Conservation (phyloP, 805 yeast genomes). For the Wickerhamiella slavikovae region DNA sequence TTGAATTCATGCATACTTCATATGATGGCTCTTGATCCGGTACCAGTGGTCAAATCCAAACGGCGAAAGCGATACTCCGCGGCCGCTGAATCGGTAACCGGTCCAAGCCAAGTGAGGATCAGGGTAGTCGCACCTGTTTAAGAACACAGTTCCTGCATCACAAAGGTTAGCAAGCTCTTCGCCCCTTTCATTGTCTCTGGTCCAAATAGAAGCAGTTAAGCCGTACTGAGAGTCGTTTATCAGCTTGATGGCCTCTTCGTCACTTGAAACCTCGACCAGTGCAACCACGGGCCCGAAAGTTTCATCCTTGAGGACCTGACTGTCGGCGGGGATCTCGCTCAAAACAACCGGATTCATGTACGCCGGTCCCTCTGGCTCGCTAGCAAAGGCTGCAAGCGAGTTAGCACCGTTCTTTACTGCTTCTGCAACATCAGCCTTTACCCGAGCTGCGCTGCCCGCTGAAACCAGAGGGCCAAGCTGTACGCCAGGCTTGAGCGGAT, state of each 20-base stretch:
- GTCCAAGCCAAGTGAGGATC: slow-evolving; percentile 52
- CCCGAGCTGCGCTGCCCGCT: slow-evolving; percentile 26
- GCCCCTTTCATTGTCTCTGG: slow-evolving; percentile 46
- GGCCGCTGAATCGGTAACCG: slow-evolving; percentile 51
- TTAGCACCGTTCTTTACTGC: slow-evolving; percentile 37
- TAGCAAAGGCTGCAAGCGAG: slow-evolving; percentile 27
- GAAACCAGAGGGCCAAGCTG: slow-evolving; percentile 51
- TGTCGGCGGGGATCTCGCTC: slow-evolving; percentile 48
- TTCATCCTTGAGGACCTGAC: slow-evolving; percentile 57
- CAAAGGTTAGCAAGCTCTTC: slow-evolving; percentile 38
- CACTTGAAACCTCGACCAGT: slow-evolving; percentile 45
- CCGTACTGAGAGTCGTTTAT: slow-evolving; percentile 71
- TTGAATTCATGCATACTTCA: slow-evolving; percentile 10
- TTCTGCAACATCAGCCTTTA: slow-evolving; percentile 24
- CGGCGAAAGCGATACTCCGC: slow-evolving; percentile 50
- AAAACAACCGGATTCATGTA: slow-evolving; percentile 62
- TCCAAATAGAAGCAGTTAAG: slow-evolving; percentile 75
- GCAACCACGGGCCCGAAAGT: slow-evolving; percentile 82
- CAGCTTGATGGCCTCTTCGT: slow-evolving; percentile 50
- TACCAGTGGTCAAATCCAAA: slow-evolving; percentile 30
- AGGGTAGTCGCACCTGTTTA: slow-evolving; percentile 45
- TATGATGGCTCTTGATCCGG: slow-evolving; percentile 18
- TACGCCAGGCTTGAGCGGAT: slow-evolving; percentile 50
- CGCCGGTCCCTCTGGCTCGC: slow-evolving; percentile 50
- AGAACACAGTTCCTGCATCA: slow-evolving; percentile 45